Evolutionary conservation across 441 rosid genomes (phyloP).

Genomic region (Adansonia grandidieri): DNA sequence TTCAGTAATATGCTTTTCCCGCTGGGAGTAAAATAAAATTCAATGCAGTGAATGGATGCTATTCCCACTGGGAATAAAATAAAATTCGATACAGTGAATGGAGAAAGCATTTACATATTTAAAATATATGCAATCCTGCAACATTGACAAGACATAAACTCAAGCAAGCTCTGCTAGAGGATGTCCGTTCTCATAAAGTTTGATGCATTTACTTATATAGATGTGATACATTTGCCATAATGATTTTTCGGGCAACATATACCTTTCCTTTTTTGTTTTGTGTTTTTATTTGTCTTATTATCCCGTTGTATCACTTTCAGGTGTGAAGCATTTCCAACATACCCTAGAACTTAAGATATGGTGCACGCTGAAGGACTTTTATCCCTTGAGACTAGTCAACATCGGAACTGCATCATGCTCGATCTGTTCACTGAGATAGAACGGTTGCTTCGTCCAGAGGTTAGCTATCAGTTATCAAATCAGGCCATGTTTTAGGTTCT

Average conservation of each 20-base stretch:
- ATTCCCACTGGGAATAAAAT: too few relatives aligned
- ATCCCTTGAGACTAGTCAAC: slow-evolving; percentile 58
- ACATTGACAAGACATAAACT: too few relatives aligned
- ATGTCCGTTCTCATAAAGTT: too few relatives aligned
- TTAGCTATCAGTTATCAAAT: slow-evolving; percentile 31
- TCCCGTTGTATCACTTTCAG: slow-evolving; percentile 43
- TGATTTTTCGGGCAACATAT: neutral
- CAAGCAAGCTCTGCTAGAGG: too few relatives aligned
- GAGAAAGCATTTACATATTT: too few relatives aligned
- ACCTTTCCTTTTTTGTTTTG: neutral
- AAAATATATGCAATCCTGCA: too few relatives aligned
- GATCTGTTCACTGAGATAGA: slow-evolving; percentile 83
- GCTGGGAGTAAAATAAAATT: too few relatives aligned
- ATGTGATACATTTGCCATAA: too few relatives aligned
- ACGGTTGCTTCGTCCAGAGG: slow-evolving; percentile 97
- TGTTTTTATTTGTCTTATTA: slow-evolving; percentile 1
- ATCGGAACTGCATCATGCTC: slow-evolving; percentile 54
- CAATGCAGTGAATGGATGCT: too few relatives aligned
- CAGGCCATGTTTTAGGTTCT: neutral
- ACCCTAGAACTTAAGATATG: slow-evolving; percentile 94
- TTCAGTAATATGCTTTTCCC: too few relatives aligned
- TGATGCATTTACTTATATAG: too few relatives aligned
- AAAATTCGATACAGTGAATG: too few relatives aligned
- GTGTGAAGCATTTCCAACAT: slow-evolving; percentile 96
- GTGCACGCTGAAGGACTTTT: slow-evolving; percentile 88